Conservation (phyloP, 164 flowering plant species). For the Cinnamomum chago region DNA sequence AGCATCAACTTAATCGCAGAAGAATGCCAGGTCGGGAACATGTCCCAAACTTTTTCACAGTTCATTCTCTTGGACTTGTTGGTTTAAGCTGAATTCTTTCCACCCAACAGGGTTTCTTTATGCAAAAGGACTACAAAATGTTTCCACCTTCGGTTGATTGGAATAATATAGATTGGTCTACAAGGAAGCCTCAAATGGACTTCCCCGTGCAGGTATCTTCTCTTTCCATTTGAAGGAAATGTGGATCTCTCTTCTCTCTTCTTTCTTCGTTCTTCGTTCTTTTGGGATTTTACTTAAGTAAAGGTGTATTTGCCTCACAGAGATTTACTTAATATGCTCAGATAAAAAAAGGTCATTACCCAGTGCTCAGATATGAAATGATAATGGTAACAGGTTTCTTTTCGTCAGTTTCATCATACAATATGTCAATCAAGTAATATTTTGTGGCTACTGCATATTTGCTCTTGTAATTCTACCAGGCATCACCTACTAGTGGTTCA, state of each 20-base stretch:
- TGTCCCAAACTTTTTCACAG: not conserved
- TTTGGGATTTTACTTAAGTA: not conserved
- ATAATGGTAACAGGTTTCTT: no score
- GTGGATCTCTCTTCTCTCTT: not conserved
- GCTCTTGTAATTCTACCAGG: no score
- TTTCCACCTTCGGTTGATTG: slow-evolving; percentile 96
- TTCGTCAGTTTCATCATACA: no score
- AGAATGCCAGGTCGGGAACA: slow-evolving; percentile 70
- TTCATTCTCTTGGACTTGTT: not conserved
- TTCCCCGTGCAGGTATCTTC: slow-evolving; percentile 86
- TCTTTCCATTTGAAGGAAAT: not conserved
- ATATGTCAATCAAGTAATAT: no score
- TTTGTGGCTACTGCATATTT: no score
- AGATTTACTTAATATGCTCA: not conserved
- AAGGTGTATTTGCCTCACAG: not conserved
- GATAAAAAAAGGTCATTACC: no score
- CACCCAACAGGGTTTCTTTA: slow-evolving; percentile 81
- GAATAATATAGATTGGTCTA: slow-evolving; percentile 90
- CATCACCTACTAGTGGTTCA: no score
- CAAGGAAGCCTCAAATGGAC: slow-evolving; percentile 91
- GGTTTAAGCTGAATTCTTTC: slow-evolving; percentile 2
- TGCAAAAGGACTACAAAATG: slow-evolving; percentile 99
- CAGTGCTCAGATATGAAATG: no score
- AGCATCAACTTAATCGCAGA: slow-evolving; percentile 71
- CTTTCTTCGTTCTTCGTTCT: not conserved